Percentiles rank a stretch among this genome's conserved stretches.
Conservation (phyloP, 2,329 filamentous ascomycete genomes). For the Aureobasidium sp. region DNA sequence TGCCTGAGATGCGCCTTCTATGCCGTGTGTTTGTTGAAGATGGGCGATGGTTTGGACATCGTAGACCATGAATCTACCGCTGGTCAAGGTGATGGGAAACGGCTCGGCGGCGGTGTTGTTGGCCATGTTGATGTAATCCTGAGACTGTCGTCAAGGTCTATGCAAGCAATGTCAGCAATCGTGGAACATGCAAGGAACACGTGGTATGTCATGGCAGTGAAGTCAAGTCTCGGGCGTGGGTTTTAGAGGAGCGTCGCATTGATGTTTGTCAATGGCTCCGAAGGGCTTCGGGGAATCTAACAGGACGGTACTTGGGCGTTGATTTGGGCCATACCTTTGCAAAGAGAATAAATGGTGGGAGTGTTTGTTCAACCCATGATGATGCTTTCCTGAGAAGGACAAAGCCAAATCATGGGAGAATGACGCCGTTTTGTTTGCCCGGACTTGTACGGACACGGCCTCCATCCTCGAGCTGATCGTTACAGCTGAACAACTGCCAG, state of each 20-base stretch:
- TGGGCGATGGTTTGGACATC: slow-evolving; percentile 71
- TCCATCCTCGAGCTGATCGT: not conserved
- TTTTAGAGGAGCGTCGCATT: slow-evolving; percentile 32
- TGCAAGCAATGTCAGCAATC: slow-evolving; percentile 39
- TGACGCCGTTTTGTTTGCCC: slow-evolving; percentile 9
- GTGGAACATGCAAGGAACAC: not conserved
- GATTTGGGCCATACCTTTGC: slow-evolving; percentile 48
- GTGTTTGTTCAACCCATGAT: slow-evolving; percentile 14
- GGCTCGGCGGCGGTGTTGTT: slow-evolving; percentile 38
- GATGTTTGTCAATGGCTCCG: slow-evolving; percentile 23
- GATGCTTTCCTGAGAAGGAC: not conserved
- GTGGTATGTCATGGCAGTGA: not conserved
- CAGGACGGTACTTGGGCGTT: slow-evolving; percentile 38
- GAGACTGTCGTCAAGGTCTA: slow-evolving; percentile 43
- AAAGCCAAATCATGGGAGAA: not conserved
- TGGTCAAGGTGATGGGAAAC: slow-evolving; percentile 73
- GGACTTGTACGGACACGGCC: not conserved
- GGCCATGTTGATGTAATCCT: slow-evolving; percentile 21
- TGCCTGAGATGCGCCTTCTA: slow-evolving; percentile 82
- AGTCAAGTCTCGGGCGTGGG: not conserved
- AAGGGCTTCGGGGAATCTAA: slow-evolving; percentile 29
- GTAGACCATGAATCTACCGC: slow-evolving; percentile 80
- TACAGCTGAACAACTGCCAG: not conserved
- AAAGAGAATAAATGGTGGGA: not conserved
- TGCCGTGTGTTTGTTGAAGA: slow-evolving; percentile 70